Base-by-base conservation (phyloP, 441 rosid genomes). In the Populus hybrid region DNA sequence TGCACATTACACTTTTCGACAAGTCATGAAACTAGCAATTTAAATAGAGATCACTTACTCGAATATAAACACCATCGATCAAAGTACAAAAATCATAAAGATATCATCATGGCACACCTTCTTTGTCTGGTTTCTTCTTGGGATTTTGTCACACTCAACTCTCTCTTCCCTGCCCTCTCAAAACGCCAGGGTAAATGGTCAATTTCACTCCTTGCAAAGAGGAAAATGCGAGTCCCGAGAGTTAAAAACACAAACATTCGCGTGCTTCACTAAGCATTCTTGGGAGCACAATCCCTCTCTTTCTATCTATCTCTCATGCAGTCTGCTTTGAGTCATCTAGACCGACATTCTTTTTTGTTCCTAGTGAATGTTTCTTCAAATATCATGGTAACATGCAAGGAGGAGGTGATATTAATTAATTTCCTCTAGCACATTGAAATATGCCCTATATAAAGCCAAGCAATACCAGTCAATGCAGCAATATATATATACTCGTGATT, bases 271-370 rank as follows among this genome's bases (percentile, higher is more conserved):
- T 18, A 28, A 33, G 35, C 35, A 65, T 53, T 78, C 85, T 86
- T 50, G 84, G 86, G 78, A 80, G 79, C n/a, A 63, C 40, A 31
- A 72, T 28, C 56, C 10, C 36, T 74, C 35, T 65, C 40, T 24
- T 26, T 59, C 18, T 18, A 4, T 33, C 38, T 29, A 23, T 24
- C 9, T 20, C 23, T 9, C 21, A 40, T 5, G 2, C 29, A 70
- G 79, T 64, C 31, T 66, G 31, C 31, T 29, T 78, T 40, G 35
- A 33, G 80, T 68, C 33, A 69, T 77, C 31, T 78, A 81, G 88
- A 88, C 89, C 81, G 85, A 85, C 89, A 88, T 88, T 87, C 89
- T 84, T 78, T 80, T 80, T 79, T 74, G 85, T 81, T 82, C 79
- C 69, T 68, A 72, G 68, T 69, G 80, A 84, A 88, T 78, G 88